Evolutionary conservation across 345 rosid genomes (phyloP), one percentile per base, ranked within the genome.

Genomic region (Psidium guajava): DNA sequence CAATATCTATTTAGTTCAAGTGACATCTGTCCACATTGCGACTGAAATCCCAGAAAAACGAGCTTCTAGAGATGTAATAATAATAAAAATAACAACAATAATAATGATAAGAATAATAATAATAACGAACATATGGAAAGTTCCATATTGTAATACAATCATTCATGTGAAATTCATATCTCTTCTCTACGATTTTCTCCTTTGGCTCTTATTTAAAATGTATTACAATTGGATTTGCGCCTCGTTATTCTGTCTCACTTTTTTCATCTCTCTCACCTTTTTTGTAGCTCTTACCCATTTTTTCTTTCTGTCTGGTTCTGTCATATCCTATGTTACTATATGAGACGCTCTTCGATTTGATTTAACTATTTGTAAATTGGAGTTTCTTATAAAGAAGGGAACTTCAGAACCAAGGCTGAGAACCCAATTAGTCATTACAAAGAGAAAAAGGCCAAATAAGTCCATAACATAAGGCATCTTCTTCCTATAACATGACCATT

Each of bases 31-130:
- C 47, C 77, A 10, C 25, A 18, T 69, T 4, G 47, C 4, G 47
- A 36, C 22, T 32, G 24, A 69, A 36, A 69, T 32, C 36, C 21
- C 42, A 14, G 25, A 69, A 12, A 32, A 18, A 69, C 4, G 24
- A 24, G 77, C 77, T 69, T 69, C 77, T 69, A 69, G 77, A 69
- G 77, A 69, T 69, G 77, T 36, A 11, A 36, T 36, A 36, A 36
- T 36, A 36, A 36, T 36, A 36, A 36, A 32, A 32, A 32, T 1
- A 52, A 12, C 3, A 64, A 64, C 7, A 0, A 28, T 32, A 15
- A 3, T 0, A 16, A 32, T 15, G 18, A 18, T n/a, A n/a, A n/a
- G 0, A 52, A 12, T 14, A 64, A 64, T 15, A 0, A 28, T 32
- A 15, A 3, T 0, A 16, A 32, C 18, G 18, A 18, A 64, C 77